These are phyloP conservation scores for Schwanniomyces pseudopolymorphus DNA, from an alignment of 805 yeast genomes.

Conservation along the genomic window DNA sequence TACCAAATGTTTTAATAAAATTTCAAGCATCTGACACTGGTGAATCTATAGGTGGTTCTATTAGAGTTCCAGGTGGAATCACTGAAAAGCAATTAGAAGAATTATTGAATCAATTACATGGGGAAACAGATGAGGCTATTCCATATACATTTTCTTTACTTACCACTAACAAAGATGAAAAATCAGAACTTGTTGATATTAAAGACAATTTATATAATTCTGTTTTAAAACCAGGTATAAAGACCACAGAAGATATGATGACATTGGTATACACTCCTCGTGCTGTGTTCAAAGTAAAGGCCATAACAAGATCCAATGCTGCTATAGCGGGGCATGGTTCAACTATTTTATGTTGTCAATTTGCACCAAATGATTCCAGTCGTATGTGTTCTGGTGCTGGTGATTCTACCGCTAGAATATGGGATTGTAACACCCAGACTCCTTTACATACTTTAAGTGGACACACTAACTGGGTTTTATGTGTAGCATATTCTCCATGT, in stretches of 20 bases:
- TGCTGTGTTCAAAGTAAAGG: constrained; percentile 89
- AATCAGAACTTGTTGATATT: constrained; percentile 61
- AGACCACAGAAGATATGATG: constrained; percentile 89
- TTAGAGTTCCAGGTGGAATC: constrained; percentile 89
- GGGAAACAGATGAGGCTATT: constrained; percentile 73
- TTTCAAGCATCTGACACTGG: constrained; percentile 95
- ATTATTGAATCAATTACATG: constrained; percentile 75
- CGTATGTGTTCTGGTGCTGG: constrained; percentile 95
- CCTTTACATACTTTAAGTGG: constrained; percentile 80
- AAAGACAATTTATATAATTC: constrained; percentile 75
- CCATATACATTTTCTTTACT: constrained; percentile 84
- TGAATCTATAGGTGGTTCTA: constrained; percentile 75
- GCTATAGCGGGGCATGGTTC: constrained; percentile 96
- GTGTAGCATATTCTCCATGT: constrained; percentile 90
- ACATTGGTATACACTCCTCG: constrained; percentile 91
- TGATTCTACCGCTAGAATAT: constrained; percentile 89
- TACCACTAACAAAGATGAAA: constrained; percentile 35
- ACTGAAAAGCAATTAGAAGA: constrained; percentile 85
- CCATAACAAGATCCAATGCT: constrained; percentile 87
- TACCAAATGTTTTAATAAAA: constrained; percentile 84
- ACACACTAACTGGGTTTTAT: constrained; percentile 90
- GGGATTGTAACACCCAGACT: constrained; percentile 97
- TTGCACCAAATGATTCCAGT: constrained; percentile 86
- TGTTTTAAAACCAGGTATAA: constrained; percentile 79
- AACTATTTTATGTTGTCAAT: constrained; percentile 86